Evolutionary conservation across 2,329 filamentous ascomycete species (phyloP), one percentile per base, ranked within the genome.

Genomic region (Pezizomycotina sp.): DNA sequence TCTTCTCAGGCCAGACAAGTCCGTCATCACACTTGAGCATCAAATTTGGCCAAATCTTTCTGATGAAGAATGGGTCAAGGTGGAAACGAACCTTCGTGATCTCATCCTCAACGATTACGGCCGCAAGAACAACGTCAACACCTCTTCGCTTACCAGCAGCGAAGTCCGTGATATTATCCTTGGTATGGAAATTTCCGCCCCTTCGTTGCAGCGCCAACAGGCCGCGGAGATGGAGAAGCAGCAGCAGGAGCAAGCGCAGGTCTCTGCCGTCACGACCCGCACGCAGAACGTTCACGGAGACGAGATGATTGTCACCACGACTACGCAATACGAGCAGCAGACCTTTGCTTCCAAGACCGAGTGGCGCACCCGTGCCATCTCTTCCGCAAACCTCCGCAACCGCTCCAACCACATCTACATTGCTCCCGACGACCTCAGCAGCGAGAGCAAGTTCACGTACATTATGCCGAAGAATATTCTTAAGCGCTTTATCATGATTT

Each of bases 121-220:
- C 55, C 98, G 95, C 71, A 98, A 98, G 70, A 98, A 98, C 65
- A 98, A 95, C 51, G 89, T 98, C 63, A 98, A 98, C 52, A 86
- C 89, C 8, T 91, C 91, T 10, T 92, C 83, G 57, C 66, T 98
- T 60, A 98, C 89, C 1, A 92, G 74, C 55, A 92, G 80, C 52
- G 89, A 98, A 70, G 89, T 98, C 32, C 76, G 89, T 51, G 89
- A 98, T 55, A 95, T 98, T 52, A 98, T 98, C 51, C 62, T 98
- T 46, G 89, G 89, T 68, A 98, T 98, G 91, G 91, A 98, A 57
- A 98, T 98, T 41, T 92, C 82, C 42, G 91, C 89, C 18, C 89
- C 89, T 15, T 95, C 86, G 1, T 78, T 98, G 74, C 89, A 98
- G 62, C 76, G 91, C 54, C 91, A 98, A 60, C 89, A 95, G 60